A percentile compares a stretch with the other conserved stretches of the same genome.
These are phyloP conservation scores for Starmerella kuoi DNA, from an alignment of 805 yeast genomes.

Conservation along the genomic window DNA sequence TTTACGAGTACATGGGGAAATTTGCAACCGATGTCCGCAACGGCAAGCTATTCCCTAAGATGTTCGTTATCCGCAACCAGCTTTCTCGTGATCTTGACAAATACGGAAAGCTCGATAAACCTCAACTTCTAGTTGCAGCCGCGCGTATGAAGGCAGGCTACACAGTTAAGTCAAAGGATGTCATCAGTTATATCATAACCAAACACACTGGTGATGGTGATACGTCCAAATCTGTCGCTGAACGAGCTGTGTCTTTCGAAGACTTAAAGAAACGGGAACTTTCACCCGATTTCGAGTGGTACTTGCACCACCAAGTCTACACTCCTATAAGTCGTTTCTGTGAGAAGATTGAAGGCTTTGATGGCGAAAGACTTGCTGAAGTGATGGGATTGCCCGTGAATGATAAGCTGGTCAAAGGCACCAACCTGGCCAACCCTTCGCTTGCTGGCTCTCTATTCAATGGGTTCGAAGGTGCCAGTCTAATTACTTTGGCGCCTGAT, in stretches of 20 bases:
- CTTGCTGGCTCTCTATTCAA: constrained; percentile 25
- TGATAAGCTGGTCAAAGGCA: constrained; percentile 31
- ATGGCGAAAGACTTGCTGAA: constrained; percentile 61
- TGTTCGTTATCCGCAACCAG: constrained; percentile 71
- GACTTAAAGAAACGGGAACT: constrained; percentile 48
- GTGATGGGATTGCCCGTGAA: constrained; percentile 51
- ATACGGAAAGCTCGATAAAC: constrained; percentile 45
- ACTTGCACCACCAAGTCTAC: constrained; percentile 76
- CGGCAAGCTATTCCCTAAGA: constrained; percentile 51
- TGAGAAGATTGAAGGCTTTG: constrained; percentile 77
- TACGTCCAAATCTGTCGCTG: constrained; percentile 40
- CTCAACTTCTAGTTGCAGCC: constrained; percentile 79
- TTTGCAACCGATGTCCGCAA: constrained; percentile 45
- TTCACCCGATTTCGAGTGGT: constrained; percentile 63
- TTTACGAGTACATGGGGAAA: constrained; percentile 42
- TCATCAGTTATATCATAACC: constrained; percentile 78
- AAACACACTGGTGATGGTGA: constrained; percentile 31
- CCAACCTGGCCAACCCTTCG: constrained; percentile 65
- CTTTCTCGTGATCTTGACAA: constrained; percentile 78
- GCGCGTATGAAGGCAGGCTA: constrained; percentile 73
- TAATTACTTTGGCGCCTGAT: constrained; percentile 32
- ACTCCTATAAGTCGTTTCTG: constrained; percentile 84
- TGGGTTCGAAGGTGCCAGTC: constrained; percentile 24
- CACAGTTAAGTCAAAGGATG: constrained; percentile 76
- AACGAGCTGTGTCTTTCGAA: constrained; percentile 69